Conservation (phyloP, 768 basidiomycete genomes). For the Mycena floridula region DNA sequence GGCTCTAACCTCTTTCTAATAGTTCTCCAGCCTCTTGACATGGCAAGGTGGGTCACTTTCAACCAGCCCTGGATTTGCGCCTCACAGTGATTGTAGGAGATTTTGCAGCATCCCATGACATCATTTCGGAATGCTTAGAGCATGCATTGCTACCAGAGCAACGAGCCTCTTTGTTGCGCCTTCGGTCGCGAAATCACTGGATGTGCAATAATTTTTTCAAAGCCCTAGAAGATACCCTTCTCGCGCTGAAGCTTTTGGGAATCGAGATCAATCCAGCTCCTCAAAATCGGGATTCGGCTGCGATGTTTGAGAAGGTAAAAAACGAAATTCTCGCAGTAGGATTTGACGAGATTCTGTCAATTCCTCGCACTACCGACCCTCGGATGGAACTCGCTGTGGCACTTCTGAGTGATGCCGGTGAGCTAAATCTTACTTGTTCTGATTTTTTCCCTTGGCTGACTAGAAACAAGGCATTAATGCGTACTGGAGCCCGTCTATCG, state of each 20-base stretch:
- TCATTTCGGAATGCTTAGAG: constrained; percentile 48
- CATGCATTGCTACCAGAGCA: constrained; percentile 47
- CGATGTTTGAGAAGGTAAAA: constrained; percentile 66
- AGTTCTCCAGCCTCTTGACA: constrained; percentile 40
- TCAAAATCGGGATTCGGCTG: constrained; percentile 46
- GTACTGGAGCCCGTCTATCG: constrained; percentile 62
- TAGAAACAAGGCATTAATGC: constrained; percentile 49
- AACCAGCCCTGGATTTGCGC: not conserved
- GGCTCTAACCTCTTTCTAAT: not conserved
- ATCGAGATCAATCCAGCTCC: constrained; percentile 54
- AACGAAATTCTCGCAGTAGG: constrained; percentile 66
- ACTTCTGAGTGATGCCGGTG: constrained; percentile 65
- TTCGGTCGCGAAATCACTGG: constrained; percentile 62
- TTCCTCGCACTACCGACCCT: constrained; percentile 55
- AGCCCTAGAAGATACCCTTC: constrained; percentile 52
- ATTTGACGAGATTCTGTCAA: constrained; percentile 58
- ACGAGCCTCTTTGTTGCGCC: constrained; percentile 46
- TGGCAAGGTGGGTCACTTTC: constrained; percentile 46
- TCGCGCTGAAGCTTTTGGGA: constrained; percentile 55
- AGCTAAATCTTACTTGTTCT: constrained; percentile 4
- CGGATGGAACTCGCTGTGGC: constrained; percentile 58
- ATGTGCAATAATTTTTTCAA: constrained; percentile 48
- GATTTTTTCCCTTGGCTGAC: not conserved
- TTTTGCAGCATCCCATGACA: constrained; percentile 42
- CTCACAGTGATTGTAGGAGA: constrained; percentile 35